A percentile compares a stretch with the other conserved stretches of the same genome.
These are phyloP conservation scores for Paramecium octaurelia DNA, from an alignment of 73 alveolate species.

Conservation along the genomic window DNA sequence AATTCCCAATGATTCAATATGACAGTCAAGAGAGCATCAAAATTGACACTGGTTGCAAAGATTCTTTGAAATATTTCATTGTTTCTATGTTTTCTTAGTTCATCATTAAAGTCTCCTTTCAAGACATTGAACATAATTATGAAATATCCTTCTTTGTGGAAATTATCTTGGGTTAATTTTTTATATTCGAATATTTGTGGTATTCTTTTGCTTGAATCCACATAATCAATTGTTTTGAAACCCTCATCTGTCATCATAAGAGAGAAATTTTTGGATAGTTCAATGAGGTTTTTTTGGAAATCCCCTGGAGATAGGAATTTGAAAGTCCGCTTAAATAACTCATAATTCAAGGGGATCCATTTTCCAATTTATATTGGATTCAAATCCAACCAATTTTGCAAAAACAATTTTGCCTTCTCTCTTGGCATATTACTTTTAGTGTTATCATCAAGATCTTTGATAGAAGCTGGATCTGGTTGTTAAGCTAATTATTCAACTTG, in stretches of 20 bases:
- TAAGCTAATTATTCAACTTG: constrained; percentile 18
- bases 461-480: background rate
- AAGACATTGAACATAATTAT: constrained; percentile 23
- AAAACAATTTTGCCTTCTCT: constrained; percentile 6
- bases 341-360: background rate
- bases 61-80: constrained; percentile 15
- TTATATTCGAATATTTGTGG: background rate
- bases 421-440: background rate
- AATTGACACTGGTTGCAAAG: constrained; percentile 1
- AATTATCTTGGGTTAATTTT: background rate
- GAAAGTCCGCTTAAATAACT: background rate
- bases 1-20: background rate
- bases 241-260: constrained; percentile 2
- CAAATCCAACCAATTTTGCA: background rate
- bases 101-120: constrained; percentile 26
- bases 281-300: background rate
- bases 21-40: constrained; percentile 16
- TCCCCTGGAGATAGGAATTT: constrained; percentile 32
- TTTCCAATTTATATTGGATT: background rate
- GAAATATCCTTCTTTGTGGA: background rate
- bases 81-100: background rate
- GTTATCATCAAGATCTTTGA: background rate
- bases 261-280: background rate
- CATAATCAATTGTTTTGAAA: background rate
- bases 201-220: background rate